Evolutionary conservation across 352 stramenopile species (phyloP).

Genomic region (Phytophthora fragariae): DNA sequence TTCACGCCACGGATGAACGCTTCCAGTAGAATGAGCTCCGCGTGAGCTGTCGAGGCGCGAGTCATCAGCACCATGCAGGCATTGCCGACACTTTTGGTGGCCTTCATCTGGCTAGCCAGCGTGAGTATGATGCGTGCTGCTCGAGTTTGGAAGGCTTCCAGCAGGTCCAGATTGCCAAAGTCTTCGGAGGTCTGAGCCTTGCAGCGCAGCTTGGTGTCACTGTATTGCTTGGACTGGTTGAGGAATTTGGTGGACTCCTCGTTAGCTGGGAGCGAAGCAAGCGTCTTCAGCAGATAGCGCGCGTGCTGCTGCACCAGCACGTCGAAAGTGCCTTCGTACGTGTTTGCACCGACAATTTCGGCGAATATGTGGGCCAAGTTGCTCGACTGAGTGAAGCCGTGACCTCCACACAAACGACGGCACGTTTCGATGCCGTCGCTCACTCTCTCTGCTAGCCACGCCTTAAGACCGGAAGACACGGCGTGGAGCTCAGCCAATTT

Average conservation of each 20-base stretch:
- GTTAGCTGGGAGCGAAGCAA: conserved; percentile 8
- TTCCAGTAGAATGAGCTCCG: conserved; percentile 48
- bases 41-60: conserved; percentile 46
- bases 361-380: conserved; percentile 7
- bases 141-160: conserved; percentile 44
- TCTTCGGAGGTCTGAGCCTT: conserved; percentile 35
- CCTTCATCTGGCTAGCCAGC: conserved; percentile 40
- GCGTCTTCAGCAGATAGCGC: conserved; percentile 46
- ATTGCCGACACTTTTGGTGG: conserved; percentile 48
- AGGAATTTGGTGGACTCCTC: conserved; percentile 37
- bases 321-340: conserved; percentile 58
- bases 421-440: conserved; percentile 51
- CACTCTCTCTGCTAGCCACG: conserved; percentile 46
- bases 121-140: conserved; percentile 35
- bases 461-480: conserved; percentile 58
- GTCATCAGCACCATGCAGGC: conserved; percentile 58
- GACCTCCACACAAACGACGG: conserved; percentile 51
- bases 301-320: conserved; percentile 58
- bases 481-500: conserved; percentile 59
- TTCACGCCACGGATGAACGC: conserved; percentile 36
- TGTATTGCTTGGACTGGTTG: conserved; percentile 34
- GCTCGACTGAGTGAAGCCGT: conserved; percentile 35
- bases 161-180: conserved; percentile 42
- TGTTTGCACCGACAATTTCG: conserved; percentile 45
- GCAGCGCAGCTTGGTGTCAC: conserved; percentile 40